Conservation (phyloP, 257 asterid species). For the Solanum chilense region DNA sequence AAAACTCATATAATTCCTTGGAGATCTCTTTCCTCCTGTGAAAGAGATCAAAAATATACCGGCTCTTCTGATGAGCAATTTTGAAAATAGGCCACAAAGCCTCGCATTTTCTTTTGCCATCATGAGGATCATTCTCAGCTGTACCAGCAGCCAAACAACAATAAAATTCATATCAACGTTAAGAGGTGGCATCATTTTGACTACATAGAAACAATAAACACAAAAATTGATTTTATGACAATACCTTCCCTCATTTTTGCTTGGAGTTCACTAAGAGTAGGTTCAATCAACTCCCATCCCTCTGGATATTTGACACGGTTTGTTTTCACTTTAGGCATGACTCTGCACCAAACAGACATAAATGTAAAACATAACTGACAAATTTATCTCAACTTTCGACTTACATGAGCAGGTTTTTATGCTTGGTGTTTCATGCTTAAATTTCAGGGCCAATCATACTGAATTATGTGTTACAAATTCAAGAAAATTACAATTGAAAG, state of each 20-base stretch:
- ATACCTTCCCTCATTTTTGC: slow-evolving; percentile 94
- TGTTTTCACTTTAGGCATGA: slow-evolving; percentile 93
- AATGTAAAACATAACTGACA: background rate
- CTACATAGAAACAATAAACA: background rate
- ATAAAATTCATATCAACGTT: background rate
- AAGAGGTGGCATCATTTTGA: background rate
- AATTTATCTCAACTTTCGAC: background rate
- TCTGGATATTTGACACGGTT: slow-evolving; percentile 69
- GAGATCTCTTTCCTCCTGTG: slow-evolving; percentile 77
- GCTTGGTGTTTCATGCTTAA: background rate
- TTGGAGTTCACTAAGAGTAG: slow-evolving; percentile 73
- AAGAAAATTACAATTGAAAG: background rate
- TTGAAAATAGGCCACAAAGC: slow-evolving; percentile 90
- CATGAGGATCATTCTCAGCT: slow-evolving; percentile 91
- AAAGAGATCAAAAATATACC: slow-evolving; percentile 70
- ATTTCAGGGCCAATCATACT: background rate
- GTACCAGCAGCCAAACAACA: slow-evolving; percentile 1
- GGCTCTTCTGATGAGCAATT: slow-evolving; percentile 89
- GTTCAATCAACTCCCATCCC: slow-evolving; percentile 95
- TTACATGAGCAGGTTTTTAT: background rate
- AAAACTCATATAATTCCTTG: slow-evolving; percentile 78
- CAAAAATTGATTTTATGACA: background rate
- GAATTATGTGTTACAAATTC: background rate
- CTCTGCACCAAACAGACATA: slow-evolving; percentile 11
- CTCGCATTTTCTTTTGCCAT: slow-evolving; percentile 79